Evolutionary conservation across 805 yeast species (phyloP).

Genomic region (Nakazawaea sp.): DNA sequence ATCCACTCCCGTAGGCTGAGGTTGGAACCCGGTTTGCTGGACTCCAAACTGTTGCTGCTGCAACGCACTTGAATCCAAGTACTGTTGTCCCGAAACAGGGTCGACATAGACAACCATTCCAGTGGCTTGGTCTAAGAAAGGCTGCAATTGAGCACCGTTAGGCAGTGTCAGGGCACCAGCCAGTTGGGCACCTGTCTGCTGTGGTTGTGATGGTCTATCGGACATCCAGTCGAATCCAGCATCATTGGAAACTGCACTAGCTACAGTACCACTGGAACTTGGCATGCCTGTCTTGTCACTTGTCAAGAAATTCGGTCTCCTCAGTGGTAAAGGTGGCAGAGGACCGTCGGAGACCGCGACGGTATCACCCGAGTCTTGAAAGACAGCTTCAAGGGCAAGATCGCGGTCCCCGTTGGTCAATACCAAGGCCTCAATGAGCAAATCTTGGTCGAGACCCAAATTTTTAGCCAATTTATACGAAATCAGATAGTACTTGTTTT

Average conservation of each 20-base stretch:
- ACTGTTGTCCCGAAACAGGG: conserved; percentile 54
- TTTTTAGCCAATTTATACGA: conserved; percentile 39
- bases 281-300: conserved; percentile 27
- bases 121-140: conserved; percentile 65
- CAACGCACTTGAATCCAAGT: conserved; percentile 33
- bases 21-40: conserved; percentile 20
- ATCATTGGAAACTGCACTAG: conserved; percentile 13
- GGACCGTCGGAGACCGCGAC: conserved; percentile 21
- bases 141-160: conserved; percentile 45
- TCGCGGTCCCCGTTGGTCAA: conserved; percentile 53
- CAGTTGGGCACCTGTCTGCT: conserved; percentile 13
- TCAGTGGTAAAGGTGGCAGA: conserved; percentile 42
- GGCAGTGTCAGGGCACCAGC: conserved; percentile 15
- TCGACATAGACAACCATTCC: conserved; percentile 65
- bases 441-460: conserved; percentile 55
- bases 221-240: conserved; percentile 9
- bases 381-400: conserved; percentile 47
- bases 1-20: conserved; percentile 20
- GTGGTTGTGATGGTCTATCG: conserved; percentile 7
- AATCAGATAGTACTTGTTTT: conserved; percentile 41
- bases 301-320: conserved; percentile 26
- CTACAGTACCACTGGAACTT: conserved; percentile 23
- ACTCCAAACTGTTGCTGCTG: conserved; percentile 31
- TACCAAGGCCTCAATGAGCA: conserved; percentile 56
- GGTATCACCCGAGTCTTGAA: conserved; percentile 21